Percentiles rank a stretch among this genome's conserved stretches.
Evolutionary conservation across 2,329 filamentous ascomycete species (phyloP).

Genomic region (Colletotrichum trifolii): DNA sequence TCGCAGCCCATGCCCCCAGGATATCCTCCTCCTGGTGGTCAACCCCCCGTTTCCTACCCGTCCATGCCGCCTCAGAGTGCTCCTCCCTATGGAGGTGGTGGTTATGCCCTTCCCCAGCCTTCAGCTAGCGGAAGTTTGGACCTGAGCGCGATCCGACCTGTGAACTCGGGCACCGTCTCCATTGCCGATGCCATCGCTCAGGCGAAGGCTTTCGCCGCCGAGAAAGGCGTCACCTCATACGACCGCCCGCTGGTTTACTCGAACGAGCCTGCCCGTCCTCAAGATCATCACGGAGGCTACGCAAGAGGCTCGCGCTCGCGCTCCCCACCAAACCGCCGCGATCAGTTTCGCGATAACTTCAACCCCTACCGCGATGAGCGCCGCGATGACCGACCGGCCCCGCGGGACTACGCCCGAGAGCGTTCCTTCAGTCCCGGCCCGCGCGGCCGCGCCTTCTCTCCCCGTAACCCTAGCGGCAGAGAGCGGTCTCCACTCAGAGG

Average conservation of each 20-base stretch:
- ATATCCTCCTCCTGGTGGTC: slow-evolving; percentile 50
- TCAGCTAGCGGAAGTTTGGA: slow-evolving; percentile 82
- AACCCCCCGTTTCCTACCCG: slow-evolving; percentile 49
- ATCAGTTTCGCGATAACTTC: slow-evolving; percentile 78
- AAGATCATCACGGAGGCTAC: slow-evolving; percentile 62
- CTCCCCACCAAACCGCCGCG: slow-evolving; percentile 75
- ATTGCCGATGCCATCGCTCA: slow-evolving; percentile 87
- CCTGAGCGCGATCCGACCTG: slow-evolving; percentile 81
- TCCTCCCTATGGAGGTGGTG: slow-evolving; percentile 49
- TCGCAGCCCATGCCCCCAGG: slow-evolving; percentile 52
- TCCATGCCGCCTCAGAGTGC: slow-evolving; percentile 48
- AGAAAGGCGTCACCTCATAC: slow-evolving; percentile 77
- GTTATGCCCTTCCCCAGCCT: slow-evolving; percentile 71
- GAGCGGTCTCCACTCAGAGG: slow-evolving; percentile 69
- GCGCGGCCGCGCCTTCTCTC: slow-evolving; percentile 70
- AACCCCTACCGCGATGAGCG: slow-evolving; percentile 90
- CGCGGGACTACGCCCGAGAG: slow-evolving; percentile 70
- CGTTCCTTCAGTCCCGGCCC: slow-evolving; percentile 77
- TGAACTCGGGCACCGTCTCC: slow-evolving; percentile 83
- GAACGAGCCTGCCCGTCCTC: slow-evolving; percentile 47
- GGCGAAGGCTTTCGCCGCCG: slow-evolving; percentile 82
- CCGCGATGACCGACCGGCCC: slow-evolving; percentile 70
- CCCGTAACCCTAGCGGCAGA: slow-evolving; percentile 63
- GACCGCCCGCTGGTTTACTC: slow-evolving; percentile 64
- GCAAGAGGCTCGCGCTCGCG: slow-evolving; percentile 74